Percentiles rank a stretch among this genome's conserved stretches.
These are phyloP conservation scores for Sicyos baderoa DNA, from an alignment of 306 rosid species.

Conservation along the genomic window DNA sequence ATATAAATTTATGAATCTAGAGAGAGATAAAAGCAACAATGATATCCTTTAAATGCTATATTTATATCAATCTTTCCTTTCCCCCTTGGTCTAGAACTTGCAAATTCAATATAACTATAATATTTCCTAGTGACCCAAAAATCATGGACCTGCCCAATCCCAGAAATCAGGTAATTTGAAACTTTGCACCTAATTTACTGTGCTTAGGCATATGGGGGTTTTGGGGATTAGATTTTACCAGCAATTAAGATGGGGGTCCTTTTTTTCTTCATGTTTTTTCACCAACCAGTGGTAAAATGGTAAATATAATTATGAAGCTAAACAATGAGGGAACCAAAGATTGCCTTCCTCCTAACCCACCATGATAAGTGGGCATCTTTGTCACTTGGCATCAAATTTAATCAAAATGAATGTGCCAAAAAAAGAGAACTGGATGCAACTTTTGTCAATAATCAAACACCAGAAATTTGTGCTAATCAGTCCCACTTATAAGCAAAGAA, in stretches of 20 bases:
- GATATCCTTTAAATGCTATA: too few species aligned
- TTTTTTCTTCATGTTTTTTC: too few species aligned
- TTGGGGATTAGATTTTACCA: neutral
- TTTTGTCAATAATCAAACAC: constrained; percentile 12
- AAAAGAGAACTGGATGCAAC: constrained; percentile 8
- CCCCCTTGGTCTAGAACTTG: too few species aligned
- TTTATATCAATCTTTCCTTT: constrained; percentile 10
- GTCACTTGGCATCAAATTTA: constrained; percentile 3
- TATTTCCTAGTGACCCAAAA: neutral
- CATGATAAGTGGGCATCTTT: constrained; percentile 23
- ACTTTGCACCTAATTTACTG: constrained; percentile 4
- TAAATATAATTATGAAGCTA: neutral
- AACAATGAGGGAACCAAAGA: constrained; percentile 17
- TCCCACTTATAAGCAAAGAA: constrained; percentile 12
- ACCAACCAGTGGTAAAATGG: too few species aligned
- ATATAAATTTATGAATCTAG: too few species aligned
- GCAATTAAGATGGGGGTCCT: too few species aligned
- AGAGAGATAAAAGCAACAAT: too few species aligned
- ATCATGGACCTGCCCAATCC: neutral
- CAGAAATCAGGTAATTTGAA: neutral
- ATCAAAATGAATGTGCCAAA: constrained; percentile 16
- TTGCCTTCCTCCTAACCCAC: constrained; percentile 29
- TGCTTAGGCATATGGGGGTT: neutral
- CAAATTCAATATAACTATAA: too few species aligned
- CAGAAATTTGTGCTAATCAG: too few species aligned